A percentile compares a stretch with the other conserved stretches of the same genome.
phyloP scores from a whole-genome alignment of 306 rosid genomes.

The Crotalaria pallida region DNA sequence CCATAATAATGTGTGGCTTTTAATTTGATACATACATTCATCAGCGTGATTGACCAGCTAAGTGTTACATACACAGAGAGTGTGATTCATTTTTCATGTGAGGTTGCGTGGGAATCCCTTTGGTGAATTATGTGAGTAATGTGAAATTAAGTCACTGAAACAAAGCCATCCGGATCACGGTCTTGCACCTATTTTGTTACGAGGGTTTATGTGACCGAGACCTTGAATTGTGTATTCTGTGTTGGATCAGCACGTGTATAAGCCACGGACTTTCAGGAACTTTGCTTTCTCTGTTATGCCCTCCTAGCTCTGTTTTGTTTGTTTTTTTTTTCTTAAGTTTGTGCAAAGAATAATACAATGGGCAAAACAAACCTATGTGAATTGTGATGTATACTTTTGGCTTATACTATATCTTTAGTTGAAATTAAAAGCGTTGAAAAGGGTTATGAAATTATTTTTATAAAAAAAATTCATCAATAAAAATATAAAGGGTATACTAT shows the following conservation, averaged over 20 bases:
- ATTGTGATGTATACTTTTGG: neutral
- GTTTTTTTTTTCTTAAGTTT: neutral
- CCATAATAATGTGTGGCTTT: slow-evolving; percentile 15
- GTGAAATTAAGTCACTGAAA: slow-evolving; percentile 12
- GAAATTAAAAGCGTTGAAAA: no score
- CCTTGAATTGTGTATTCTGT: slow-evolving; percentile 57
- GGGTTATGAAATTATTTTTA: no score
- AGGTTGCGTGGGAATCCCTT: slow-evolving; percentile 78
- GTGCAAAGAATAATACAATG: neutral
- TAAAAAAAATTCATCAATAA: no score
- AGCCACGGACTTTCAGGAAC: slow-evolving; percentile 57
- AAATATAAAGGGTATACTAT: no score
- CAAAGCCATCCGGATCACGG: slow-evolving; percentile 40
- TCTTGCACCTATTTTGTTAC: slow-evolving; percentile 9
- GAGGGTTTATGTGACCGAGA: slow-evolving; percentile 37
- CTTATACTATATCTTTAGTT: neutral
- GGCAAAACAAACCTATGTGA: neutral
- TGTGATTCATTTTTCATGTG: slow-evolving; percentile 21
- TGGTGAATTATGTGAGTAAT: slow-evolving; percentile 27
- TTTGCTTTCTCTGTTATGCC: slow-evolving; percentile 16
- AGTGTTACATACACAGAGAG: neutral
- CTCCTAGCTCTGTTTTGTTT: neutral
- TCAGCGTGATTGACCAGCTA: slow-evolving; percentile 78
- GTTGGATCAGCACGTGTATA: slow-evolving; percentile 60
- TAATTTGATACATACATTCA: slow-evolving; percentile 16